Percentiles rank a stretch among this genome's conserved stretches.
phyloP scores from a whole-genome alignment of 2,329 filamentous ascomycete species.

The Thielaviopsis ethacetica region DNA sequence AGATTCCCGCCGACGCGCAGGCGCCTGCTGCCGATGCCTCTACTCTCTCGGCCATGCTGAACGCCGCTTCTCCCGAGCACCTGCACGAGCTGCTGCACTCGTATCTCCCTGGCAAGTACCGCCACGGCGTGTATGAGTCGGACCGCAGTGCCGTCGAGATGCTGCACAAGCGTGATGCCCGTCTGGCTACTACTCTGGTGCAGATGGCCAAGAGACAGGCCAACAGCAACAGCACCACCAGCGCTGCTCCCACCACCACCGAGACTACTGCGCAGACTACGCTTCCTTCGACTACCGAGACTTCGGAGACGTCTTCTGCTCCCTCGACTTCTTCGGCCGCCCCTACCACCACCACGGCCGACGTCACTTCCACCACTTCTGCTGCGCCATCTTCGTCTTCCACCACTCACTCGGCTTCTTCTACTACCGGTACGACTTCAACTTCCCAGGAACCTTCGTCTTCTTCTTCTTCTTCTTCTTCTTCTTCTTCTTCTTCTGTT shows the following conservation, averaged over 20 bases:
- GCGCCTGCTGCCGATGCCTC: not conserved
- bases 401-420: slow-evolving; percentile 10
- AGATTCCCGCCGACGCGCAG: not conserved
- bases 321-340: slow-evolving; percentile 1
- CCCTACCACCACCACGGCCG: slow-evolving; percentile 8
- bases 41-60: slow-evolving; percentile 23
- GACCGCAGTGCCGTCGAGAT: slow-evolving; percentile 47
- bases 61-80: slow-evolving; percentile 38
- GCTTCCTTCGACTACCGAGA: not conserved
- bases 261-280: slow-evolving; percentile 12
- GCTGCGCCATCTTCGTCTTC: slow-evolving; percentile 14
- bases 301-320: not conserved
- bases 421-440: slow-evolving; percentile 5
- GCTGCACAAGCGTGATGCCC: slow-evolving; percentile 42
- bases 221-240: slow-evolving; percentile 19
- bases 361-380: slow-evolving; percentile 16
- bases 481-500: slow-evolving; percentile 9
- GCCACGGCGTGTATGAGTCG: slow-evolving; percentile 51
- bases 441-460: slow-evolving; percentile 7
- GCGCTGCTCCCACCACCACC: slow-evolving; percentile 13
- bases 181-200: slow-evolving; percentile 45
- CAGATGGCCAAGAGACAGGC: slow-evolving; percentile 47
- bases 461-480: slow-evolving; percentile 11
- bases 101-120: slow-evolving; percentile 45
- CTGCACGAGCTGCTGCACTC: slow-evolving; percentile 52